These are phyloP conservation scores for Peniophora sp. DNA, from an alignment of 1,284 basidiomycete species.

Conservation along the genomic window DNA sequence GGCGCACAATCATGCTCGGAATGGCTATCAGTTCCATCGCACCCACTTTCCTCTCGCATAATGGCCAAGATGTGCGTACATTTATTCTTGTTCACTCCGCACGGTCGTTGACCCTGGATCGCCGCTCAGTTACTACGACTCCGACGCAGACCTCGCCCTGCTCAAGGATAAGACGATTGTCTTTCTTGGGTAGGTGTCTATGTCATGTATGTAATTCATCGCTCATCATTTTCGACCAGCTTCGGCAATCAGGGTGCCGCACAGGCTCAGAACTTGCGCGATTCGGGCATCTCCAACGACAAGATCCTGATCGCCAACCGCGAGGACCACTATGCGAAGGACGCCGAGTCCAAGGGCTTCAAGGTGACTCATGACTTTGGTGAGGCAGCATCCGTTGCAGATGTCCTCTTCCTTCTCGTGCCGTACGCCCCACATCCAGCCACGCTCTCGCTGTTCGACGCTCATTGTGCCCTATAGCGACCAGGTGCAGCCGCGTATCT, in stretches of 20 bases:
- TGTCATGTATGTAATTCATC: background rate
- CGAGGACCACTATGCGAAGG: conserved; percentile 46
- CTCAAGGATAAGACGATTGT: conserved; percentile 47
- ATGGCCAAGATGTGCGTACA: conserved; percentile 30
- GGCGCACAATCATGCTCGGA: too few species aligned
- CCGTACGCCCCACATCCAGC: conserved; percentile 20
- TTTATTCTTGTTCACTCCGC: background rate
- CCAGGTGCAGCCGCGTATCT: conserved; percentile 54
- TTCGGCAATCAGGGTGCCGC: conserved; percentile 64
- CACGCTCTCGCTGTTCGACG: background rate
- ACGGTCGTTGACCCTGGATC: background rate
- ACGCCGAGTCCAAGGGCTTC: conserved; percentile 50
- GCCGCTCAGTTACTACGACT: conserved; percentile 46
- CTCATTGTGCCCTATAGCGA: conserved; percentile 19
- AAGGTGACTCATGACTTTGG: conserved; percentile 48
- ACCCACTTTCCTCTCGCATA: background rate
- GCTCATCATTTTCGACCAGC: conserved; percentile 22
- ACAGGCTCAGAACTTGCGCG: conserved; percentile 60
- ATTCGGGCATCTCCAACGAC: conserved; percentile 54
- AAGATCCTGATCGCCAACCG: conserved; percentile 54
- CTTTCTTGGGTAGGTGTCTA: conserved; percentile 42
- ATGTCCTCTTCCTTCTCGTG: conserved; percentile 54
- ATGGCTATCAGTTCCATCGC: too few species aligned
- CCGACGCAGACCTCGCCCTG: conserved; percentile 43
- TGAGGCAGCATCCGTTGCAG: conserved; percentile 48